Conservation (phyloP, 305 asterid genomes). For the Ilex paraguariensis region DNA sequence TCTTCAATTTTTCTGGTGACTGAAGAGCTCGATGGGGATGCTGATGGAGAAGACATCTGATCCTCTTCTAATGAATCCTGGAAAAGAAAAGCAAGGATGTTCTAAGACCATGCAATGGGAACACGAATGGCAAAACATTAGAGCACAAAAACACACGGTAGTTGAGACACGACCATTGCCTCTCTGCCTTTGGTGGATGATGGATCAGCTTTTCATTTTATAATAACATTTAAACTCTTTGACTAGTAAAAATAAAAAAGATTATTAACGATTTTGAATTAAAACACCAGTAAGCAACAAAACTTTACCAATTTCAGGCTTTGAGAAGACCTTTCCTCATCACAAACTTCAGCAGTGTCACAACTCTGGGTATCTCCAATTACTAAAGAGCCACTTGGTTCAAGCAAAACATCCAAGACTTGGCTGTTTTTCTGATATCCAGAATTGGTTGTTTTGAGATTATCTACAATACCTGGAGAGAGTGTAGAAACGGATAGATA, state of each 20-base stretch:
- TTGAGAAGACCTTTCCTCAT: slow-evolving; percentile 28
- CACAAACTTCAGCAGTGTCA: slow-evolving; percentile 27
- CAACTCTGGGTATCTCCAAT: slow-evolving; percentile 28
- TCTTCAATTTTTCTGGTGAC: slow-evolving; percentile 37
- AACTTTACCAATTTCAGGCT: slow-evolving; percentile 36
- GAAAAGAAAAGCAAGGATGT: slow-evolving; percentile 7
- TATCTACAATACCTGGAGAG: slow-evolving; percentile 27
- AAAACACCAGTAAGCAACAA: too few relatives aligned
- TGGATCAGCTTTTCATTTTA: too few relatives aligned
- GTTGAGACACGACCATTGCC: too few relatives aligned
- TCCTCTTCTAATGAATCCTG: slow-evolving; percentile 47
- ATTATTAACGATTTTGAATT: too few relatives aligned
- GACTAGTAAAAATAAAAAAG: too few relatives aligned
- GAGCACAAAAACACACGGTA: too few relatives aligned
- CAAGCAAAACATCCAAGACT: slow-evolving; percentile 13
- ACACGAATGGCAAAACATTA: too few relatives aligned
- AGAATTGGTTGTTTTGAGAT: slow-evolving; percentile 29
- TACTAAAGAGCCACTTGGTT: slow-evolving; percentile 19
- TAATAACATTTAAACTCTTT: too few relatives aligned
- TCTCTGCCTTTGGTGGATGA: too few relatives aligned
- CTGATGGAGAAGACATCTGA: slow-evolving; percentile 34
- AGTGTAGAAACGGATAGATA: slow-evolving; percentile 3
- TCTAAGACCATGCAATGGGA: background rate
- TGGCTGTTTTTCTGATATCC: slow-evolving; percentile 33
- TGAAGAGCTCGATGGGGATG: slow-evolving; percentile 36